Evolutionary conservation across 116 monocot genomes (phyloP).

Genomic region (Phalaenopsis hybrid): DNA sequence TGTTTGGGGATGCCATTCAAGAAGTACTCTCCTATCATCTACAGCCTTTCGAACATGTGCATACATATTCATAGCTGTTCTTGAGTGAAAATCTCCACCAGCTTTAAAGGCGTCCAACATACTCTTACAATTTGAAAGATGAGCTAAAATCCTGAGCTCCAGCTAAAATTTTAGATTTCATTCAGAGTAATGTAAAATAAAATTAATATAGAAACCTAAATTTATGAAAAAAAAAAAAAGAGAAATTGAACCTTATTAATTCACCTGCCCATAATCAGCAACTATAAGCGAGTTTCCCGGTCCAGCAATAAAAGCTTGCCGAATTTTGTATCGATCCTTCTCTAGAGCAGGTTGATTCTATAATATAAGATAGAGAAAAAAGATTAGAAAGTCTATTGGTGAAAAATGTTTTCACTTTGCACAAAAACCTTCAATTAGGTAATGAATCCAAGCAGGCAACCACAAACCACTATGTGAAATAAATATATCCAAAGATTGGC

Average conservation of each 20-base stretch:
- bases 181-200: not conserved
- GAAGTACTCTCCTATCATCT: slow-evolving; percentile 53
- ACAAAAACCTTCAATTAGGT: no score
- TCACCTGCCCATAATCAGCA: slow-evolving; percentile 98
- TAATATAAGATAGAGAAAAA: slow-evolving; percentile 7
- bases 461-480: not conserved
- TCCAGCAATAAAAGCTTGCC: slow-evolving; percentile 89
- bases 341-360: slow-evolving; percentile 98
- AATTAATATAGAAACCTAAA: not conserved
- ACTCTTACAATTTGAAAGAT: slow-evolving; percentile 77
- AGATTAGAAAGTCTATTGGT: not conserved
- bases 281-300: slow-evolving; percentile 90
- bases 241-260: slow-evolving; percentile 1
- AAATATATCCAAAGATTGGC: not conserved
- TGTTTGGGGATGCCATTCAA: slow-evolving; percentile 85
- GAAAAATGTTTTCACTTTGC: no score
- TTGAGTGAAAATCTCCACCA: slow-evolving; percentile 97
- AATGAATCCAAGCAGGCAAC: not conserved
- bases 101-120: slow-evolving; percentile 92
- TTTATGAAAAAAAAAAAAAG: not conserved
- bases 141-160: slow-evolving; percentile 95
- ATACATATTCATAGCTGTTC: slow-evolving; percentile 99
- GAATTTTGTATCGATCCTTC: slow-evolving; percentile 94
- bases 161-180: slow-evolving; percentile 28
- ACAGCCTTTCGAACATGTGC: slow-evolving; percentile 61